Conservation (phyloP, 306 rosid species). For the Parietaria judaica region DNA sequence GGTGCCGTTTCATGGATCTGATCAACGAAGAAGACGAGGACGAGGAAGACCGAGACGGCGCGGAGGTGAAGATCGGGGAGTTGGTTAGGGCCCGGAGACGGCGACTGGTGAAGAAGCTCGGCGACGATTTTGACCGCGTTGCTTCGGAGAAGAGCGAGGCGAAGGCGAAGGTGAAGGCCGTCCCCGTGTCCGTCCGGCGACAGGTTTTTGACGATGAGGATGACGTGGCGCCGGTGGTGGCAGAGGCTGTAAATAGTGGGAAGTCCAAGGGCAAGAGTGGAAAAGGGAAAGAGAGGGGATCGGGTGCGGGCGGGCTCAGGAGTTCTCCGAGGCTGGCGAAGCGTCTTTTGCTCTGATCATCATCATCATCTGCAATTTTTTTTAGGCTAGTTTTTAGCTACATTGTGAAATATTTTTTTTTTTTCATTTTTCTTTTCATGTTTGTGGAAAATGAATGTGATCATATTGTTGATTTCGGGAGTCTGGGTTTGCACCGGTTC, state of each 20-base stretch:
- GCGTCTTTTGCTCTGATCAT: neutral
- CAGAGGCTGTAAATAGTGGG: constrained; percentile 18
- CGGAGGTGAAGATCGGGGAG: constrained; percentile 1
- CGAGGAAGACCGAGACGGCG: constrained; percentile 4
- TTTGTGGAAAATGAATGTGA: neutral
- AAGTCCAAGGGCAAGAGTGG: constrained; percentile 21
- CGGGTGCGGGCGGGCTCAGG: constrained; percentile 29
- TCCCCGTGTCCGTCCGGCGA: constrained; percentile 12
- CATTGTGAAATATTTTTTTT: neutral
- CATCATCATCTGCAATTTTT: neutral
- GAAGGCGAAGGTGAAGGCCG: neutral
- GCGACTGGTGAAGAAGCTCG: constrained; percentile 70
- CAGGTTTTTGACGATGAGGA: constrained; percentile 18
- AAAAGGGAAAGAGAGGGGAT: constrained; percentile 10
- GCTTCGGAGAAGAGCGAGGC: constrained; percentile 33
- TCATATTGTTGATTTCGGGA: too few species aligned
- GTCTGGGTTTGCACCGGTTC: too few species aligned
- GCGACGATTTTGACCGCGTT: constrained; percentile 72
- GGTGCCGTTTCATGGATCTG: constrained; percentile 31
- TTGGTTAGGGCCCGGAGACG: constrained; percentile 18
- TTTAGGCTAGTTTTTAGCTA: neutral
- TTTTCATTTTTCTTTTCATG: neutral
- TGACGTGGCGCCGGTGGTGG: constrained; percentile 32
- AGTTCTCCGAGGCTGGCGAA: constrained; percentile 53
- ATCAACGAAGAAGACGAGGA: constrained; percentile 18